Conservation (phyloP, 2,329 filamentous ascomycete species). For the Colletotrichum endophyticum region DNA sequence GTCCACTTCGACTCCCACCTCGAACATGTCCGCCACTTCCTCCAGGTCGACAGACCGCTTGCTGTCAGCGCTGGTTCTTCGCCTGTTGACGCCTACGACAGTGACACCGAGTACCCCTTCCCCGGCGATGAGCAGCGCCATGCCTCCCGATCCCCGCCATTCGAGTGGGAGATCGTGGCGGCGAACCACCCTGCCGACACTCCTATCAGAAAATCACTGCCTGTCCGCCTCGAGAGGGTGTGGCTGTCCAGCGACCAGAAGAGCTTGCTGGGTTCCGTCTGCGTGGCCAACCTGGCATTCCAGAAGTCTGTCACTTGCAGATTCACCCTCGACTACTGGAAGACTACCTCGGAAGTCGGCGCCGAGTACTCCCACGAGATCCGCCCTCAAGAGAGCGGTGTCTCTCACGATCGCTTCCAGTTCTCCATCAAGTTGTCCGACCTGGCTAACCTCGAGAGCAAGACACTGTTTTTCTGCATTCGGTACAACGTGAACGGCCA, state of each 20-base stretch:
- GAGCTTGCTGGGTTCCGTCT: slow-evolving; percentile 80
- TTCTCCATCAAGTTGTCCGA: slow-evolving; percentile 95
- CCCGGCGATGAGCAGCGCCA: slow-evolving; percentile 54
- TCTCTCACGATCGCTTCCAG: slow-evolving; percentile 85
- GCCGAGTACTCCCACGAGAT: slow-evolving; percentile 80
- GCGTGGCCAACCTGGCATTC: slow-evolving; percentile 88
- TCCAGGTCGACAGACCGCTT: slow-evolving; percentile 92
- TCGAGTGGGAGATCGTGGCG: slow-evolving; percentile 87
- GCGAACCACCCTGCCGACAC: slow-evolving; percentile 68
- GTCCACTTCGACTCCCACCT: slow-evolving; percentile 99
- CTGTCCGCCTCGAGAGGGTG: slow-evolving; percentile 83
- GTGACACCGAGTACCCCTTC: slow-evolving; percentile 90
- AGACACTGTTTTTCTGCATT: slow-evolving; percentile 91
- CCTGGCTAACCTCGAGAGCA: slow-evolving; percentile 86
- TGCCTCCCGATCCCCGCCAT: slow-evolving; percentile 52
- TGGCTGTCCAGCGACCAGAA: slow-evolving; percentile 90
- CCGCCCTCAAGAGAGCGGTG: slow-evolving; percentile 40
- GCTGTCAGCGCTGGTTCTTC: slow-evolving; percentile 95
- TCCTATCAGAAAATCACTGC: slow-evolving; percentile 64
- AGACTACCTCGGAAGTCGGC: slow-evolving; percentile 91
- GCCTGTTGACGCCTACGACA: slow-evolving; percentile 86
- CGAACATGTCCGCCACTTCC: slow-evolving; percentile 94
- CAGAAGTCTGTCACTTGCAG: slow-evolving; percentile 88
- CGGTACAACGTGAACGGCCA: slow-evolving; percentile 84
- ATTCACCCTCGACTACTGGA: slow-evolving; percentile 98